A percentile compares a stretch with the other conserved stretches of the same genome.
Conservation (phyloP, 108 stramenopile genomes). For the Nitzschia sp. region DNA sequence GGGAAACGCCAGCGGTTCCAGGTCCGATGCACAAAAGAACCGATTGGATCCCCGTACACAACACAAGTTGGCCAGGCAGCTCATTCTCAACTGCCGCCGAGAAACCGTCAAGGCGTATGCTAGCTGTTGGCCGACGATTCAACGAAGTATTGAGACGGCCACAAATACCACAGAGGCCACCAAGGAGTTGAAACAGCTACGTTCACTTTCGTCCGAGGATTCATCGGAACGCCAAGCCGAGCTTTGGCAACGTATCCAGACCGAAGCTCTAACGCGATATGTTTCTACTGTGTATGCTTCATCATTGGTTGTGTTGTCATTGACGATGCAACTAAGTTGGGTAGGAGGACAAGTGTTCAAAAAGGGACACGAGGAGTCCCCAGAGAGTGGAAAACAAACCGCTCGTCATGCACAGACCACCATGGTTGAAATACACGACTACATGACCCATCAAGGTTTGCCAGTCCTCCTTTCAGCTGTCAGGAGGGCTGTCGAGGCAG, state of each 20-base stretch:
- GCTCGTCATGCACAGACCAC: constrained; percentile 7
- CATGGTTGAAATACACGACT: constrained; percentile 24
- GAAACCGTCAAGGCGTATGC: constrained; percentile 18
- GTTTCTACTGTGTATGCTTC: constrained; percentile 22
- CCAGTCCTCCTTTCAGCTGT: constrained; percentile 27
- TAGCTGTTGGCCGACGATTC: constrained; percentile 20
- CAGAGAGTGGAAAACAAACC: background rate
- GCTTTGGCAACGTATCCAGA: constrained; percentile 25
- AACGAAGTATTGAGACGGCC: constrained; percentile 11
- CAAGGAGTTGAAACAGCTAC: constrained; percentile 14
- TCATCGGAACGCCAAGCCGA: constrained; percentile 18
- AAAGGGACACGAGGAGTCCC: background rate
- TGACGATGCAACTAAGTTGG: constrained; percentile 35
- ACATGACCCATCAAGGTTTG: constrained; percentile 17
- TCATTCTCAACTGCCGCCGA: constrained; percentile 12
- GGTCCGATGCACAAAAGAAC: background rate
- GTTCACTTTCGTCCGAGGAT: background rate
- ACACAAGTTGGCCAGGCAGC: constrained; percentile 15
- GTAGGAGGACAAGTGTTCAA: constrained; percentile 14
- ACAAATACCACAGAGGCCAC: constrained; percentile 23
- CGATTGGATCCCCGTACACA: constrained; percentile 7
- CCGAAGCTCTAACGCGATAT: constrained; percentile 22
- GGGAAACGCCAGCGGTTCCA: no score
- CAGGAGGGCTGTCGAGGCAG: constrained; percentile 20
- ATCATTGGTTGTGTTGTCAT: constrained; percentile 16